Evolutionary conservation across 192 early-diverging fungal species (phyloP).

Genomic region (Radiomyces spectabilis): DNA sequence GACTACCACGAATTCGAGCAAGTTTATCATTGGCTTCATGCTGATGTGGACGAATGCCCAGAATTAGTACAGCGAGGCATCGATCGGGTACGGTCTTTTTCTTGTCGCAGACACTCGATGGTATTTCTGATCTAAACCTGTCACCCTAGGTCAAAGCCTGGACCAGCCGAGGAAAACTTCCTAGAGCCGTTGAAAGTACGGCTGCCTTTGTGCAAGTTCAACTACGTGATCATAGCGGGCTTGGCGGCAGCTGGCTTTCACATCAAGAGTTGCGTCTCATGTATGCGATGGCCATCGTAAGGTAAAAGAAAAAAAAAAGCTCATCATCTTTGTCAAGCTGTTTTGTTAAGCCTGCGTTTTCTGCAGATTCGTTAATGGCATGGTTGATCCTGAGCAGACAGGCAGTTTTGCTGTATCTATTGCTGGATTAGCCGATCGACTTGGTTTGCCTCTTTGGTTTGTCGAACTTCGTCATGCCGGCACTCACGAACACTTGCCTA

Average conservation of each 20-base stretch:
- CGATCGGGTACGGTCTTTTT: conserved; percentile 36
- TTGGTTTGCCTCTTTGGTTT: conserved; percentile 59
- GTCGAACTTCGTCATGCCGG: conserved; percentile 61
- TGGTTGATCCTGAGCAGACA: conserved; percentile 50
- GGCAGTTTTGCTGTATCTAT: conserved; percentile 49
- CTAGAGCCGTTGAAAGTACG: conserved; percentile 60
- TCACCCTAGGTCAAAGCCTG: conserved; percentile 56
- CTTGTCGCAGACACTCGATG: background rate
- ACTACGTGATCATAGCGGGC: conserved; percentile 36
- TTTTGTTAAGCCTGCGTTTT: background rate
- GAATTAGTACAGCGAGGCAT: conserved; percentile 34
- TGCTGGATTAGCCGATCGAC: conserved; percentile 32
- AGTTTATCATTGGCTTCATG: conserved; percentile 49
- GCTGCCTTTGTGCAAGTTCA: conserved; percentile 51
- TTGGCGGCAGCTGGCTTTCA: conserved; percentile 1
- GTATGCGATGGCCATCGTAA: conserved; percentile 36
- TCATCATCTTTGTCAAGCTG: background rate
- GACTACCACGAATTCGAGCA: conserved; percentile 46
- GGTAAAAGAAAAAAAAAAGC: conserved; percentile 1
- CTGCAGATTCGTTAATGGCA: conserved; percentile 50
- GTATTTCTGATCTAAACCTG: background rate
- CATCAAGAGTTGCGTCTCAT: conserved; percentile 41
- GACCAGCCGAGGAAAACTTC: conserved; percentile 59
- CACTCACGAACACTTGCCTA: conserved; percentile 58
- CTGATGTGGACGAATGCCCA: conserved; percentile 8